phyloP scores from a whole-genome alignment of 2,329 filamentous ascomycete genomes.

The Metarhizium anisopliae region DNA sequence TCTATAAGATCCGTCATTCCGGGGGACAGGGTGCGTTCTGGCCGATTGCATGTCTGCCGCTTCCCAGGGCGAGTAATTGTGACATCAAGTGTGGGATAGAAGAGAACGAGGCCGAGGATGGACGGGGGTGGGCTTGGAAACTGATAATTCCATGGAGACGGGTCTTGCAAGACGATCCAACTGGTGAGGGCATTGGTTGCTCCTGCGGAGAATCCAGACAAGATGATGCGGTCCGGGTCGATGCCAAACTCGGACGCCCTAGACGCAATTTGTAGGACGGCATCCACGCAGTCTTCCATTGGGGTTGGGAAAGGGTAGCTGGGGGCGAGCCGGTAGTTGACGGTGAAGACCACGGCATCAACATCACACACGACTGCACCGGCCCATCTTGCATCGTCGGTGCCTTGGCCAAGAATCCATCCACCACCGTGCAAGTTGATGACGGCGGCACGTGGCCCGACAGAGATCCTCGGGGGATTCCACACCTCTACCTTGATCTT shows the following conservation, averaged over 20 bases:
- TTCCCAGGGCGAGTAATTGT: constrained; percentile 47
- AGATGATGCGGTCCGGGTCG: constrained; percentile 44
- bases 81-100: constrained; percentile 56
- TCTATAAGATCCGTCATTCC: constrained; percentile 55
- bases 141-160: constrained; percentile 29
- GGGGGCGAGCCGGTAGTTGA: constrained; percentile 61
- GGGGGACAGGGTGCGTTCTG: constrained; percentile 49
- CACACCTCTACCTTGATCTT: constrained; percentile 41
- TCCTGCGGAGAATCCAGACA: constrained; percentile 57
- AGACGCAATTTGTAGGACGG: constrained; percentile 49
- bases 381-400: constrained; percentile 55
- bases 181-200: constrained; percentile 45
- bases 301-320: constrained; percentile 55
- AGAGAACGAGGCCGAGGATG: constrained; percentile 46
- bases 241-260: constrained; percentile 49
- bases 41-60: constrained; percentile 41
- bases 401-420: constrained; percentile 53
- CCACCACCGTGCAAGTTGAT: constrained; percentile 62
- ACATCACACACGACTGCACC: constrained; percentile 40
- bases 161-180: constrained; percentile 35
- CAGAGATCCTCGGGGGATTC: constrained; percentile 25
- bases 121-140: constrained; percentile 30
- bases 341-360: constrained; percentile 51
- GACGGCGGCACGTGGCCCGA: constrained; percentile 40
- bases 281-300: constrained; percentile 57